A percentile compares a stretch with the other conserved stretches of the same genome.
phyloP scores from a whole-genome alignment of 2,329 filamentous ascomycete genomes.

The Magnaporthiopsis rhizophila region DNA sequence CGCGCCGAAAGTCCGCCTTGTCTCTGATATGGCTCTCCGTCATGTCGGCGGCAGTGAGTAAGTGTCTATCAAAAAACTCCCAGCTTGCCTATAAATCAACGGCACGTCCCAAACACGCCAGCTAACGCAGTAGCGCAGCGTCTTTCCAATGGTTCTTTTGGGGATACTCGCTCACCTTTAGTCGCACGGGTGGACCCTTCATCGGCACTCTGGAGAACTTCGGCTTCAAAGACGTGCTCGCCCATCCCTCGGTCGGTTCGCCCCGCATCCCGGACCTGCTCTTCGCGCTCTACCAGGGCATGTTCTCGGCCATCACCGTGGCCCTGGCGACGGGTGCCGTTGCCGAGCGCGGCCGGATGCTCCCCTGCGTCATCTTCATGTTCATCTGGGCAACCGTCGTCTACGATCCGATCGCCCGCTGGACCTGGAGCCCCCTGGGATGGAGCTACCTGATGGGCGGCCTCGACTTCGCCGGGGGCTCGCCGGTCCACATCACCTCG shows the following conservation, averaged over 20 bases:
- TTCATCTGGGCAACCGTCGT: conserved; percentile 66
- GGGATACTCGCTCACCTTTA: conserved; percentile 83
- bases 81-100: too few relatives aligned
- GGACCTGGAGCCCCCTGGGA: conserved; percentile 69
- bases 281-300: conserved; percentile 80
- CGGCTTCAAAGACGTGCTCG: conserved; percentile 71
- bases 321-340: conserved; percentile 53
- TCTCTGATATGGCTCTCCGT: conserved; percentile 80
- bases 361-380: conserved; percentile 57
- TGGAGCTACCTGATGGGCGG: conserved; percentile 63
- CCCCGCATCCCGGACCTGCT: conserved; percentile 69
- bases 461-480: conserved; percentile 68
- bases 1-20: conserved; percentile 80
- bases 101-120: too few relatives aligned
- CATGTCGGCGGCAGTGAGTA: conserved; percentile 61
- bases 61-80: too few relatives aligned
- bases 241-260: conserved; percentile 65
- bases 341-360: conserved; percentile 52
- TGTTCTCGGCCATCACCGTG: conserved; percentile 83
- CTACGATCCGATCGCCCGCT: conserved; percentile 67
- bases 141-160: conserved; percentile 92
- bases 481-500: conserved; percentile 67
- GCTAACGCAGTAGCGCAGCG: conserved; percentile 27
- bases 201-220: conserved; percentile 77
- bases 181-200: conserved; percentile 67